Evolutionary conservation across 2,329 filamentous ascomycete species (phyloP).

Genomic region (Harringtonia lauricola): DNA sequence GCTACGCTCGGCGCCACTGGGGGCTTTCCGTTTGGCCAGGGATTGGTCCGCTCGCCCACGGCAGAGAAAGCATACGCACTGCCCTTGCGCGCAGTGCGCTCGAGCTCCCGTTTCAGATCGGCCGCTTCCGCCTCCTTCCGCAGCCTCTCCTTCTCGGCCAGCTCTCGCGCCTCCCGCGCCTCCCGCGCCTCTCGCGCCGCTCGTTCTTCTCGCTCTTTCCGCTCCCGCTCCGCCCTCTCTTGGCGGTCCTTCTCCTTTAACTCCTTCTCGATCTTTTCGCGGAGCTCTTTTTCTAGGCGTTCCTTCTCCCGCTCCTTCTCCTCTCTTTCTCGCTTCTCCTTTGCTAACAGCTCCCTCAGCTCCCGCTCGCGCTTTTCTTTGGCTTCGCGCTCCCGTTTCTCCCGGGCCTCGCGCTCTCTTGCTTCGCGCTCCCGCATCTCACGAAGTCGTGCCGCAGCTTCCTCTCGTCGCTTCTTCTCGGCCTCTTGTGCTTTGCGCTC

Average conservation of each 20-base stretch:
- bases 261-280: constrained; percentile 34
- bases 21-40: constrained; percentile 55
- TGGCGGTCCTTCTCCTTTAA: constrained; percentile 7
- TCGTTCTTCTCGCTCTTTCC: constrained; percentile 23
- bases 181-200: too few relatives aligned
- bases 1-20: constrained; percentile 13
- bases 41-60: constrained; percentile 58
- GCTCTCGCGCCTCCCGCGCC: constrained; percentile 9
- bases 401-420: constrained; percentile 21
- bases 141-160: constrained; percentile 18
- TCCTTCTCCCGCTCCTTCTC: constrained; percentile 19
- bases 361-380: constrained; percentile 14
- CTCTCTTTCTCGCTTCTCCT: constrained; percentile 17
- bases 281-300: constrained; percentile 27
- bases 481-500: constrained; percentile 51
- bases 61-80: constrained; percentile 53
- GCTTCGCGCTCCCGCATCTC: constrained; percentile 20
- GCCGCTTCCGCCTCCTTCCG: constrained; percentile 21
- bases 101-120: constrained; percentile 7
- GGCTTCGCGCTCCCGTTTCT: constrained; percentile 19
- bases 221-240: constrained; percentile 15
- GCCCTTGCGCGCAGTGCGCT: constrained; percentile 27
- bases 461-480: constrained; percentile 48
- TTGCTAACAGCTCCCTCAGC: constrained; percentile 21
- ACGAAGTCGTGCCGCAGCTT: constrained; percentile 33